These are phyloP conservation scores for Diaporthe eres DNA, from an alignment of 2,329 filamentous ascomycete species.

Conservation along the genomic window DNA sequence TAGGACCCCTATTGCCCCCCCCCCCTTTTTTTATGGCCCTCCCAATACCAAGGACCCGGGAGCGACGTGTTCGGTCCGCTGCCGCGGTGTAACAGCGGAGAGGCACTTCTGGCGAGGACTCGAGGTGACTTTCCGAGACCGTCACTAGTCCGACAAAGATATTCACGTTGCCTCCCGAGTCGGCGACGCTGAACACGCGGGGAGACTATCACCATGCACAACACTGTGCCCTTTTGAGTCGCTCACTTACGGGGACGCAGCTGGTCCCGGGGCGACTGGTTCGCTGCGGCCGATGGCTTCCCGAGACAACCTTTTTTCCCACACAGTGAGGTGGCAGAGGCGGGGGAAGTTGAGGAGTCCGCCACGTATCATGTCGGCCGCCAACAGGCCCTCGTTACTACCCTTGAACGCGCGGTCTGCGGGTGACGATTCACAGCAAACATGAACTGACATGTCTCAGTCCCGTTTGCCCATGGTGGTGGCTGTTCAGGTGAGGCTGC, in stretches of 20 bases:
- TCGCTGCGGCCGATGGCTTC: slow-evolving; percentile 10
- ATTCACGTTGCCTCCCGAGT: neutral
- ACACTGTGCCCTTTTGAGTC: neutral
- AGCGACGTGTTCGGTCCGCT: slow-evolving; percentile 38
- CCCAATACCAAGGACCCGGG: slow-evolving; percentile 32
- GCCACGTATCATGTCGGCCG: neutral
- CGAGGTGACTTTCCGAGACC: slow-evolving; percentile 36
- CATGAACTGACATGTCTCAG: slow-evolving; percentile 18
- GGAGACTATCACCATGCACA: neutral
- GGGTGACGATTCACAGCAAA: slow-evolving; percentile 1
- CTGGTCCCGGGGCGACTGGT: neutral
- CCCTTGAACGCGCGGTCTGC: neutral
- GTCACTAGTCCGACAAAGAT: neutral
- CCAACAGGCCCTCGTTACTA: neutral
- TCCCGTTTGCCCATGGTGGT: neutral
- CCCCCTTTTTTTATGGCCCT: neutral
- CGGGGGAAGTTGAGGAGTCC: neutral
- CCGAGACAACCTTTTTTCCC: slow-evolving; percentile 15
- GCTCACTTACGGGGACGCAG: neutral
- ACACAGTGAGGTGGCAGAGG: neutral
- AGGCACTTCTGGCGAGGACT: slow-evolving; percentile 32
- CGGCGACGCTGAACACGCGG: neutral
- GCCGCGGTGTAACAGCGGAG: slow-evolving; percentile 39
- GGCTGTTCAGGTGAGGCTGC: slow-evolving; percentile 17
- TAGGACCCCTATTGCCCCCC: slow-evolving; percentile 19